Conservation (phyloP, 78 protist genomes). For the Dictyostelium brefeldianum region DNA sequence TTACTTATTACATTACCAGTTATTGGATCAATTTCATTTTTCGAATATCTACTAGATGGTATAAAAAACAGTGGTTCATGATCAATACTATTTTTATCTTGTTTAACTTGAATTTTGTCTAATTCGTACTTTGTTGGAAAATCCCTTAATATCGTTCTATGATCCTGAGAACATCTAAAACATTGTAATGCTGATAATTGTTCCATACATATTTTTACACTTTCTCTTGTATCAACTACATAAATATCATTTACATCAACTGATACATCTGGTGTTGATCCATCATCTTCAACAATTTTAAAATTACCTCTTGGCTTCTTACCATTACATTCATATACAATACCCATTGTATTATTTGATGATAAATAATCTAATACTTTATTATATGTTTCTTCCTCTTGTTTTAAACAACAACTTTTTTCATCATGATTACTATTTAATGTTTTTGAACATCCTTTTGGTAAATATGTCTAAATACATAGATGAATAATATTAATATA, state of each 20-base stretch:
- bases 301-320: background rate
- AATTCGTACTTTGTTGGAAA: background rate
- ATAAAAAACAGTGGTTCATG: slow-evolving; percentile 26
- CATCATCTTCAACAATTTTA: background rate
- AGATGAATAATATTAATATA: background rate
- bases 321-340: too few relatives aligned
- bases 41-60: background rate
- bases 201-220: slow-evolving; percentile 31
- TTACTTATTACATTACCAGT: too few relatives aligned
- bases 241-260: background rate
- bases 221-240: slow-evolving; percentile 31
- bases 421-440: background rate
- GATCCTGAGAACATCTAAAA: slow-evolving; percentile 44
- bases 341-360: too few relatives aligned
- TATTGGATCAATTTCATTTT: too few relatives aligned
- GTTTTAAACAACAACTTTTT: slow-evolving; percentile 13
- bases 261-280: slow-evolving; percentile 24
- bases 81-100: background rate
- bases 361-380: too few relatives aligned
- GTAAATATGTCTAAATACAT: background rate
- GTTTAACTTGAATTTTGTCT: too few relatives aligned
- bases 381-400: too few relatives aligned
- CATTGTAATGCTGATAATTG: slow-evolving; percentile 45
- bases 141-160: slow-evolving; percentile 7
- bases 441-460: background rate